Conservation (phyloP, 805 yeast genomes). For the Yamadazyma paraphyllophila region DNA sequence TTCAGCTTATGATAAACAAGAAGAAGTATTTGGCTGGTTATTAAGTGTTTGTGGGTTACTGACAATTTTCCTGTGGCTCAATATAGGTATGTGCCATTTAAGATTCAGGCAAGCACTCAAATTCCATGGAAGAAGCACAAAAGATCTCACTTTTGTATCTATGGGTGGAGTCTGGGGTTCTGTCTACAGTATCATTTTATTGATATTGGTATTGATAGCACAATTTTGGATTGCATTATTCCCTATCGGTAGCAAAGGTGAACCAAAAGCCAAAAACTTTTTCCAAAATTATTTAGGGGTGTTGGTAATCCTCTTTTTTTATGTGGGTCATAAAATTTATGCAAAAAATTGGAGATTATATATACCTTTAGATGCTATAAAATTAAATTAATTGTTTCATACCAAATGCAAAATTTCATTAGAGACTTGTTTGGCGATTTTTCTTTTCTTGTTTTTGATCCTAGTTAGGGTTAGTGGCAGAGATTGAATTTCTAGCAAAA, state of each 20-base stretch:
- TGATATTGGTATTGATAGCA: constrained; percentile 30
- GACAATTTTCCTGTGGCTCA: constrained; percentile 41
- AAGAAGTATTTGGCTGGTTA: constrained; percentile 38
- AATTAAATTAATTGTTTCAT: not conserved
- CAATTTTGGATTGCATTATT: constrained; percentile 42
- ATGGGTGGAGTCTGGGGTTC: constrained; percentile 40
- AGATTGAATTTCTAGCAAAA: not conserved
- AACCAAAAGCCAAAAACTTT: constrained; percentile 30
- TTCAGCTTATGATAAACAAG: constrained; percentile 30
- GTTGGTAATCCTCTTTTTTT: constrained; percentile 29
- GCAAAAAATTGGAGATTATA: constrained; percentile 31
- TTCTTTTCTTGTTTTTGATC: constrained; percentile 58
- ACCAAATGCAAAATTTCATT: not conserved
- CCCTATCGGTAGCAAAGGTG: constrained; percentile 29
- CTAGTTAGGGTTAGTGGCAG: constrained; percentile 25
- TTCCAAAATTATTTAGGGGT: constrained; percentile 38
- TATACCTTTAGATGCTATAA: constrained; percentile 19
- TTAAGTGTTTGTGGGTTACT: constrained; percentile 41
- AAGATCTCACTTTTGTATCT: constrained; percentile 35
- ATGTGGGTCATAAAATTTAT: constrained; percentile 40
- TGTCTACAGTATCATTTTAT: constrained; percentile 28
- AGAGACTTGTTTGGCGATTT: not conserved
- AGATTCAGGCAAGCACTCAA: constrained; percentile 40
- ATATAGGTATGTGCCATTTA: constrained; percentile 40
- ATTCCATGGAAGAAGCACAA: constrained; percentile 30